Evolutionary conservation across 768 basidiomycete species (phyloP).

Genomic region (Leccinum longicurvipes): DNA sequence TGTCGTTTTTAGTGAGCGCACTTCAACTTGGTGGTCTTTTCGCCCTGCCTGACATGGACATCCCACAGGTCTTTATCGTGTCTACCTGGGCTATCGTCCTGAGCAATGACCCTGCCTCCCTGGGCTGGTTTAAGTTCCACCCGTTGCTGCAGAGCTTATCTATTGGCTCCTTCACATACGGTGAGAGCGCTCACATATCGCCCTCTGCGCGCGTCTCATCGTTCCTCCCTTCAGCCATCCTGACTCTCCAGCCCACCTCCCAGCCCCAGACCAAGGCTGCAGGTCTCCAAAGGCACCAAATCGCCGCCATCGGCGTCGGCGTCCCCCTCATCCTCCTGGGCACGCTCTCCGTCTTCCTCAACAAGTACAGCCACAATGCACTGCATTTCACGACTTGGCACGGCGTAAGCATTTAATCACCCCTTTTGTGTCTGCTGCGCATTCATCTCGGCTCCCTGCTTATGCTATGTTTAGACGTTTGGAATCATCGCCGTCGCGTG

Average conservation of each 20-base stretch:
- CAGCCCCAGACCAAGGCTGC: constrained; percentile 62
- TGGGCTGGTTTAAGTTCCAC: constrained; percentile 67
- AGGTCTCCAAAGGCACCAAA: constrained; percentile 69
- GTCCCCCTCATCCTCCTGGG: constrained; percentile 60
- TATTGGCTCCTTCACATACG: constrained; percentile 56
- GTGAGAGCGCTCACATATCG: constrained; percentile 34
- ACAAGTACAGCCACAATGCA: constrained; percentile 50
- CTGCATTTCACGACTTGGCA: constrained; percentile 76
- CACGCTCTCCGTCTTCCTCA: constrained; percentile 55
- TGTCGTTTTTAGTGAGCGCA: constrained; percentile 17
- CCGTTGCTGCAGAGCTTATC: constrained; percentile 61
- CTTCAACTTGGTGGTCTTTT: background rate
- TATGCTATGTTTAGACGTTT: constrained; percentile 48
- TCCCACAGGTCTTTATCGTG: constrained; percentile 37
- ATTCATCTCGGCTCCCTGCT: background rate
- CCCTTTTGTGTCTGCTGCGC: background rate
- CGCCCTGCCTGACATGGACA: constrained; percentile 2
- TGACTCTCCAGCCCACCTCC: constrained; percentile 74
- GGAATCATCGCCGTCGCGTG: constrained; percentile 62
- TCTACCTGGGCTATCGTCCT: constrained; percentile 47
- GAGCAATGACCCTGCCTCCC: constrained; percentile 39
- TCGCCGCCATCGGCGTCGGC: constrained; percentile 52
- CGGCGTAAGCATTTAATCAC: constrained; percentile 44
- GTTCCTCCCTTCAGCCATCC: constrained; percentile 45
- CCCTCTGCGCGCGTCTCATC: background rate